Evolutionary conservation across 2,329 filamentous ascomycete species (phyloP).

Genomic region (Calonectria montana): DNA sequence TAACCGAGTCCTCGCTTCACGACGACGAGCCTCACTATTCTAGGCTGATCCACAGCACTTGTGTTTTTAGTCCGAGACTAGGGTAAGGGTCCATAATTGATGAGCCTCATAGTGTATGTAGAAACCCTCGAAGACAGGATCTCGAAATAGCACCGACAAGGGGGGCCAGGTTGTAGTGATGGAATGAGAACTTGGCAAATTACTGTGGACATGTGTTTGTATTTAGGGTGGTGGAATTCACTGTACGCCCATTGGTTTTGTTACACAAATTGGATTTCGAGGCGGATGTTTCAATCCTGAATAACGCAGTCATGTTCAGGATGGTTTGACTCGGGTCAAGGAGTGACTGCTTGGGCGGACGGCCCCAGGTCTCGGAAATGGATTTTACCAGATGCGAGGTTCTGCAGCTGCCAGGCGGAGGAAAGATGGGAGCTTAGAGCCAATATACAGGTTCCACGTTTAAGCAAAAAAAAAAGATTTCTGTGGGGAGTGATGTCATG

Average conservation of each 20-base stretch:
- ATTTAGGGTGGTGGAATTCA: background rate
- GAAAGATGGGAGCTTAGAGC: background rate
- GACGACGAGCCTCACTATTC: background rate
- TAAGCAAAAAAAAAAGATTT: conserved; percentile 3
- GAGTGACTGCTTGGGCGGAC: background rate
- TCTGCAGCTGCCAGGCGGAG: background rate
- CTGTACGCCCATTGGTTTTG: background rate
- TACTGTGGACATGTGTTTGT: background rate
- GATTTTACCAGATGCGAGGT: background rate
- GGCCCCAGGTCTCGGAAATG: background rate
- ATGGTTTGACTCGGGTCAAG: too few relatives aligned
- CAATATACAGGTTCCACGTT: background rate
- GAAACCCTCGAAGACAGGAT: background rate
- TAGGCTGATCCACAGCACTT: background rate
- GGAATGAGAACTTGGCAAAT: background rate
- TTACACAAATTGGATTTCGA: background rate
- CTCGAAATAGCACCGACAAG: background rate
- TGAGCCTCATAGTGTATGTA: background rate
- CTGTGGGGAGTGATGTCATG: conserved; percentile 3
- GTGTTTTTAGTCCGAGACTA: background rate
- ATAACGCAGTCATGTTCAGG: background rate
- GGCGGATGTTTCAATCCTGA: background rate
- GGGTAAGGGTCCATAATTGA: background rate
- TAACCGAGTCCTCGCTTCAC: background rate
- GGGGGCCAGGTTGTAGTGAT: background rate